Evolutionary conservation across 2,329 filamentous ascomycete genomes (phyloP).

Genomic region (Colletotrichum cereale): DNA sequence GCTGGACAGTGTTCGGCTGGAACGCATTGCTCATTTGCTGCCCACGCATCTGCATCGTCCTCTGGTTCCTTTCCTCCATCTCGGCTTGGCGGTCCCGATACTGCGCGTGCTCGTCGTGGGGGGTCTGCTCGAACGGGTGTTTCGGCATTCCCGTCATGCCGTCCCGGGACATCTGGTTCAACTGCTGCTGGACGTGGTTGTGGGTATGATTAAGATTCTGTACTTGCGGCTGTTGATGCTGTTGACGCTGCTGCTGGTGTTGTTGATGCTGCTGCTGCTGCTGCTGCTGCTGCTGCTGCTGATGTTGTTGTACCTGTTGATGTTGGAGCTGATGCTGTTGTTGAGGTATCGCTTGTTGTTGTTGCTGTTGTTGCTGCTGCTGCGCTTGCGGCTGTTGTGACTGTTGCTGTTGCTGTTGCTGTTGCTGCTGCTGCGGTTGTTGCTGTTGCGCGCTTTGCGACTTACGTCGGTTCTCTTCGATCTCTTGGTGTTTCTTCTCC

Average conservation of each 20-base stretch:
- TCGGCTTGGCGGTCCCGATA: conserved; percentile 37
- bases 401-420: conserved; percentile 34
- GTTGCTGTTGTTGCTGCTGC: conserved; percentile 38
- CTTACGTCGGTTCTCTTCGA: conserved; percentile 51
- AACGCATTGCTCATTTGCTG: conserved; percentile 38
- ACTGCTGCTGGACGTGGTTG: conserved; percentile 31
- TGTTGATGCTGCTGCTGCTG: conserved; percentile 43
- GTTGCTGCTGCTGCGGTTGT: conserved; percentile 41
- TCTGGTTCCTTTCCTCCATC: conserved; percentile 28
- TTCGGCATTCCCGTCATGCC: conserved; percentile 34
- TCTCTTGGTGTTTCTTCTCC: conserved; percentile 53
- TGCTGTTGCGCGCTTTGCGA: conserved; percentile 46
- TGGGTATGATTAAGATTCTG: conserved; percentile 28
- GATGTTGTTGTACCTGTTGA: conserved; percentile 32
- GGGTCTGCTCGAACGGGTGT: conserved; percentile 39
- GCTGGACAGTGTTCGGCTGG: conserved; percentile 38
- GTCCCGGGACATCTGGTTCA: conserved; percentile 39
- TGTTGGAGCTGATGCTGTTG: conserved; percentile 40
- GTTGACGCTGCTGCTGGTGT: conserved; percentile 32
- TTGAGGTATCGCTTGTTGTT: conserved; percentile 45
- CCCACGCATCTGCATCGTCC: conserved; percentile 34
- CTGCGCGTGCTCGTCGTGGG: conserved; percentile 41
- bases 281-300: conserved; percentile 31
- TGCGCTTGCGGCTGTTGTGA: conserved; percentile 42
- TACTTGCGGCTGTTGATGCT: conserved; percentile 25